A percentile compares a stretch with the other conserved stretches of the same genome.
Evolutionary conservation across 192 early-diverging fungal genomes (phyloP).

Genomic region (Phlyctochytrium bullatum): DNA sequence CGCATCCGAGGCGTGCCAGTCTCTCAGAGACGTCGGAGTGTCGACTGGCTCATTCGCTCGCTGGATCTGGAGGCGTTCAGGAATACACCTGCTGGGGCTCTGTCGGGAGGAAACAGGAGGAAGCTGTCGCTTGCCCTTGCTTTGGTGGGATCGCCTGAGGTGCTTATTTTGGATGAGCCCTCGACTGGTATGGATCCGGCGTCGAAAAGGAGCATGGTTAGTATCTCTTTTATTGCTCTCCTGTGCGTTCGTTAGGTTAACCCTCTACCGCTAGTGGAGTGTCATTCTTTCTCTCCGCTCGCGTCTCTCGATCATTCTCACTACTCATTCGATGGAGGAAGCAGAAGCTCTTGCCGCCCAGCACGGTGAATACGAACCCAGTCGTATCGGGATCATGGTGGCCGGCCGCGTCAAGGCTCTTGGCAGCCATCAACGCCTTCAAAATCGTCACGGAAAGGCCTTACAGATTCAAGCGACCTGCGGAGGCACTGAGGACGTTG

Average conservation of each 20-base stretch:
- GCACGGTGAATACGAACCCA: neutral
- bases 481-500: neutral
- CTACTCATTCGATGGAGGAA: conserved; percentile 78
- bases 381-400: conserved; percentile 71
- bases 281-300: conserved; percentile 1
- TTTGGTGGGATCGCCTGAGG: conserved; percentile 8
- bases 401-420: conserved; percentile 66
- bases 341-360: conserved; percentile 65
- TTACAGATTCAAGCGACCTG: conserved; percentile 22
- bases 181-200: conserved; percentile 33
- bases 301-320: conserved; percentile 20
- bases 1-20: conserved; percentile 32
- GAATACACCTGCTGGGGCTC: conserved; percentile 26
- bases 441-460: conserved; percentile 59
- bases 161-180: conserved; percentile 25
- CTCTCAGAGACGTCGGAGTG: neutral
- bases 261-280: conserved; percentile 33
- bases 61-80: conserved; percentile 39
- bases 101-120: conserved; percentile 24
- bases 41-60: conserved; percentile 26
- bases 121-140: conserved; percentile 22
- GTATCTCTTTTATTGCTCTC: neutral
- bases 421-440: conserved; percentile 55
- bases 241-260: too few species aligned
- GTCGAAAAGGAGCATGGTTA: conserved; percentile 37